phyloP scores from a whole-genome alignment of 2,329 filamentous ascomycete species.

The Sporothrix pallida region DNA sequence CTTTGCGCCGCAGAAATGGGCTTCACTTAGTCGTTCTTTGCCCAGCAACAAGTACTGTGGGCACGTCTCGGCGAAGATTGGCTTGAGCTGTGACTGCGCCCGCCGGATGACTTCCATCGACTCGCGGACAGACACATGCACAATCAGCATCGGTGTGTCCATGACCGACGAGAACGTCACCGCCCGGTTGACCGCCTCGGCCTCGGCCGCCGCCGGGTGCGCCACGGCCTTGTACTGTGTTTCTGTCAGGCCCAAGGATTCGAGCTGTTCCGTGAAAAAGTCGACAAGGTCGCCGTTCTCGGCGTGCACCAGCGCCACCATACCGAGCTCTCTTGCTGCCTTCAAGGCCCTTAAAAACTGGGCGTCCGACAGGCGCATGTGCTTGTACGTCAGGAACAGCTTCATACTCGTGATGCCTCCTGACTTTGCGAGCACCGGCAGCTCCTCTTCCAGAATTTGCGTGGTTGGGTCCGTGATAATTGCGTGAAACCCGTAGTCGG shows the following conservation, averaged over 20 bases:
- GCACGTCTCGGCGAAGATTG: constrained; percentile 62
- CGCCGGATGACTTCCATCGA: constrained; percentile 57
- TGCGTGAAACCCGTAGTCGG: constrained; percentile 63
- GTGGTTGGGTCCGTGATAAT: constrained; percentile 55
- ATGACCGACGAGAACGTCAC: constrained; percentile 54
- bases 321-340: constrained; percentile 51
- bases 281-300: constrained; percentile 67
- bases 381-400: constrained; percentile 59
- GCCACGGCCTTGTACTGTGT: constrained; percentile 54
- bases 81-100: constrained; percentile 56
- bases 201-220: constrained; percentile 52
- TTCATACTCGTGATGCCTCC: constrained; percentile 57
- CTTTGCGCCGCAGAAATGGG: constrained; percentile 52
- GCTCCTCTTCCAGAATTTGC: constrained; percentile 43
- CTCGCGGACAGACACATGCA: constrained; percentile 55
- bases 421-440: constrained; percentile 37
- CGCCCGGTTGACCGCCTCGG: constrained; percentile 55
- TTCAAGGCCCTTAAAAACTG: constrained; percentile 58
- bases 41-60: constrained; percentile 63
- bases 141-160: constrained; percentile 58
- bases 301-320: constrained; percentile 63
- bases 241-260: constrained; percentile 41
- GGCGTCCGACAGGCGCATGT: constrained; percentile 54
- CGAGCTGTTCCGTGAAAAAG: constrained; percentile 43
- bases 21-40: constrained; percentile 42